phyloP scores from a whole-genome alignment of 108 stramenopile genomes.

The Schizochytrium sp. region DNA sequence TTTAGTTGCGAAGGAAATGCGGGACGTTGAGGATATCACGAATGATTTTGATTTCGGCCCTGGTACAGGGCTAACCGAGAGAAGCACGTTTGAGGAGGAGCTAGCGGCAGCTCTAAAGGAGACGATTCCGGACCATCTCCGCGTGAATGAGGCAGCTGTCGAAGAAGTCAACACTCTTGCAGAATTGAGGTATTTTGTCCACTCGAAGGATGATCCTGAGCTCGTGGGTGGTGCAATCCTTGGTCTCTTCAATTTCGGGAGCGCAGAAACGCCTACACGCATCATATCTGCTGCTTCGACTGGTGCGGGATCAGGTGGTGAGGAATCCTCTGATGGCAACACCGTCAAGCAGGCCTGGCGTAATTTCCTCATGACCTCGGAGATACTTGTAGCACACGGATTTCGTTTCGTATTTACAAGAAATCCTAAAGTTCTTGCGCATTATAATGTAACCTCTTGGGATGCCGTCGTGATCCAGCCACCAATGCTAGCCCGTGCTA shows the following conservation, averaged over 20 bases:
- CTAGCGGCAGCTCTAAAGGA: background rate
- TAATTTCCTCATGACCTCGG: constrained; percentile 3
- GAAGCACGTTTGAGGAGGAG: constrained; percentile 22
- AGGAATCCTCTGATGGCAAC: background rate
- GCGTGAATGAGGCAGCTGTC: background rate
- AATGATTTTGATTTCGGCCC: constrained; percentile 6
- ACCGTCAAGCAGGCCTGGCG: background rate
- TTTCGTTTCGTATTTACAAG: background rate
- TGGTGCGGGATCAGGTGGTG: background rate
- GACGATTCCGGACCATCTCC: background rate
- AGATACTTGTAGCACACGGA: background rate
- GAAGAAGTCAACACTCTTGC: background rate
- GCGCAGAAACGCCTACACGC: background rate
- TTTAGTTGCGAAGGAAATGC: background rate
- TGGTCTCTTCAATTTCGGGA: background rate
- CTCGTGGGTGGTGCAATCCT: background rate
- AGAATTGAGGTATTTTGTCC: background rate
- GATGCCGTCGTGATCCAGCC: background rate
- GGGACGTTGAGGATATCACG: background rate
- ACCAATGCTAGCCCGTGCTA: constrained; percentile 5
- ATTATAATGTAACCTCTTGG: background rate
- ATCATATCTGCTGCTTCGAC: background rate
- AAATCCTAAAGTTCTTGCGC: background rate
- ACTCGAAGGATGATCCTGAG: background rate
- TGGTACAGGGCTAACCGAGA: background rate